These are phyloP conservation scores for Fusarium phyllophilum DNA, from an alignment of 2,329 filamentous ascomycete species.

Conservation along the genomic window DNA sequence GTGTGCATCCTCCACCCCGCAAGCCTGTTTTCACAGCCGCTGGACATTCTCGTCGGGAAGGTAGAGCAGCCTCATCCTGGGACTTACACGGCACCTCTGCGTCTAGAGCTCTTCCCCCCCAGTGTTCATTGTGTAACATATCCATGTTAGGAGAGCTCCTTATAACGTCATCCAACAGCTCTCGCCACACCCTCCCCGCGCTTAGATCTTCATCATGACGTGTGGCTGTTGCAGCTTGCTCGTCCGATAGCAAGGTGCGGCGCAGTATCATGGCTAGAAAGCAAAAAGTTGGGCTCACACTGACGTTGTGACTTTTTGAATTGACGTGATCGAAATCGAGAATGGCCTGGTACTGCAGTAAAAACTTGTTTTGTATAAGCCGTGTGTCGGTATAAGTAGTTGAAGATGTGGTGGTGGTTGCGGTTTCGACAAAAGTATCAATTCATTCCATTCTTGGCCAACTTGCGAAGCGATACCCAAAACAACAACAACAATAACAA, in stretches of 20 bases:
- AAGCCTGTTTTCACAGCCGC: slow-evolving; percentile 35
- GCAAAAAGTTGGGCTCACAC: slow-evolving; percentile 22
- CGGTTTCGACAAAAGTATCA: slow-evolving; percentile 27
- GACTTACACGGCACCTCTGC: slow-evolving; percentile 9
- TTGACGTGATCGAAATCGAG: slow-evolving; percentile 34
- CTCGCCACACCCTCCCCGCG: slow-evolving; percentile 37
- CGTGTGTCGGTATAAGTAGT: slow-evolving; percentile 33
- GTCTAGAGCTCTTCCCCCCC: slow-evolving; percentile 8
- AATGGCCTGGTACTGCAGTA: slow-evolving; percentile 15
- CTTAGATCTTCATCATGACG: slow-evolving; percentile 42
- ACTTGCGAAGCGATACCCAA: slow-evolving; percentile 21
- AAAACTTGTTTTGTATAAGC: slow-evolving; percentile 43
- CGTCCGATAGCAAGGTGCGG: slow-evolving; percentile 30
- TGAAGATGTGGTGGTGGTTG: slow-evolving; percentile 34
- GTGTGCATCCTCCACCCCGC: slow-evolving; percentile 34
- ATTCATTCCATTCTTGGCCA: slow-evolving; percentile 34
- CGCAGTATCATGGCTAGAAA: slow-evolving; percentile 32
- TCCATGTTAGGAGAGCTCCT: slow-evolving; percentile 21
- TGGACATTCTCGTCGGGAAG: neutral
- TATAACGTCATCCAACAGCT: slow-evolving; percentile 41
- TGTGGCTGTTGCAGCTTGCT: slow-evolving; percentile 36
- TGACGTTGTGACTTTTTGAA: slow-evolving; percentile 36
- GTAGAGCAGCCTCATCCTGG: slow-evolving; percentile 27
- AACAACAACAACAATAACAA: slow-evolving; percentile 13
- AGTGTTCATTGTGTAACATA: slow-evolving; percentile 1